Evolutionary conservation across 2,329 filamentous ascomycete species (phyloP).

Genomic region (Penicillium sp.): DNA sequence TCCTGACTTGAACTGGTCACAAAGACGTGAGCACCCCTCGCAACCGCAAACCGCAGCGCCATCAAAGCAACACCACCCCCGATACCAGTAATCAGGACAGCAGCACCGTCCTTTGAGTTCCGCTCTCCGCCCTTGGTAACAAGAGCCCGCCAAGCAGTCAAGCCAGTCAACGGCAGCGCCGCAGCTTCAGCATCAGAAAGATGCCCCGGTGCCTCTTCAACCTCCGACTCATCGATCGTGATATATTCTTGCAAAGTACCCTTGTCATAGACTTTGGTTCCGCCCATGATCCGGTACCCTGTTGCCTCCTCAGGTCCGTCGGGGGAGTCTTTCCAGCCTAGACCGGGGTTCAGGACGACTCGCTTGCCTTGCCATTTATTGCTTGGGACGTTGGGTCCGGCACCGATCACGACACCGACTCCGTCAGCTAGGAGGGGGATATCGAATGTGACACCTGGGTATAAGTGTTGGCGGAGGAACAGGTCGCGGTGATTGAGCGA

Average conservation of each 20-base stretch:
- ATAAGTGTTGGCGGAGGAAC: constrained; percentile 89
- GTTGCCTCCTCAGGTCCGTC: constrained; percentile 68
- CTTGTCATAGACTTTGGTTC: constrained; percentile 61
- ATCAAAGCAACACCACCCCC: constrained; percentile 88
- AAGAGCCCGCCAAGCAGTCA: constrained; percentile 86
- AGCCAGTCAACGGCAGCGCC: constrained; percentile 77
- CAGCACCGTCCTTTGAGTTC: constrained; percentile 58
- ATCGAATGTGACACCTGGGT: constrained; percentile 79
- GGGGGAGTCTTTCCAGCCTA: constrained; percentile 71
- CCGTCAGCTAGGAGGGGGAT: constrained; percentile 81
- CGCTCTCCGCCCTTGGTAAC: constrained; percentile 71
- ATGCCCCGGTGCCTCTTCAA: constrained; percentile 75
- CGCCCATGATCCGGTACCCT: constrained; percentile 48
- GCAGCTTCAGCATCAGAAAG: constrained; percentile 73
- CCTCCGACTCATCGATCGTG: constrained; percentile 66
- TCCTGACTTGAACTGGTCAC: constrained; percentile 73
- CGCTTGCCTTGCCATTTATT: constrained; percentile 61
- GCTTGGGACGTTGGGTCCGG: constrained; percentile 55
- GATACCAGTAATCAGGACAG: constrained; percentile 85
- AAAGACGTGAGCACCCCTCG: constrained; percentile 72
- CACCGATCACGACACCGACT: constrained; percentile 68
- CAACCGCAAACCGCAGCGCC: constrained; percentile 76
- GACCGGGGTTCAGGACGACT: constrained; percentile 76
- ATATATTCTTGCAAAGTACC: constrained; percentile 77
- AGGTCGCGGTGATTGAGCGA: constrained; percentile 94